Evolutionary conservation across 352 stramenopile species (phyloP).

Genomic region (Phytophthora constricta): DNA sequence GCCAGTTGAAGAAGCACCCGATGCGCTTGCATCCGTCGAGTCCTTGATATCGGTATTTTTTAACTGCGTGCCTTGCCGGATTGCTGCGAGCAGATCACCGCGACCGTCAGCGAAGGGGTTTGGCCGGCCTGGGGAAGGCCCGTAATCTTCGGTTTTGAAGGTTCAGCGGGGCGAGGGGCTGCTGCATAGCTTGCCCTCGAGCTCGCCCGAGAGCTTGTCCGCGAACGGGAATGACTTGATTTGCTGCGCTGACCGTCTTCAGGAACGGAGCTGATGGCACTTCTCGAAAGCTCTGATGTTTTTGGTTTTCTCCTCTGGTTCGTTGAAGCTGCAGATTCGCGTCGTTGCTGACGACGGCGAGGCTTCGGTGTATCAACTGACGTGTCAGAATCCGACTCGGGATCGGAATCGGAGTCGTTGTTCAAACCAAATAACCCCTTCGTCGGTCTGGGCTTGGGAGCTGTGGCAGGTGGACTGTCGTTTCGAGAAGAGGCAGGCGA

Average conservation of each 20-base stretch:
- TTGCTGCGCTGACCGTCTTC: conserved; percentile 25
- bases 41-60: conserved; percentile 42
- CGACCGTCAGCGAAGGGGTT: conserved; percentile 74
- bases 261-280: conserved; percentile 21
- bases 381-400: conserved; percentile 58
- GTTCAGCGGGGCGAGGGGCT: conserved; percentile 21
- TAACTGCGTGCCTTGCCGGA: conserved; percentile 69
- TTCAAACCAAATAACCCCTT: conserved; percentile 62
- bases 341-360: conserved; percentile 17
- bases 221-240: conserved; percentile 34
- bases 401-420: conserved; percentile 65
- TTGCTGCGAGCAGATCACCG: conserved; percentile 79
- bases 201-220: conserved; percentile 44
- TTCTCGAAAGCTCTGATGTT: conserved; percentile 34
- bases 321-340: conserved; percentile 31
- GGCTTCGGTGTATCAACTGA: conserved; percentile 39
- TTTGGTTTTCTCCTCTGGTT: conserved; percentile 30
- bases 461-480: conserved; percentile 15
- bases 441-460: conserved; percentile 28
- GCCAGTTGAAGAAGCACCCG: conserved; percentile 21
- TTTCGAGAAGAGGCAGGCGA: conserved; percentile 25
- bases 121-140: conserved; percentile 59
- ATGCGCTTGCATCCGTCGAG: conserved; percentile 5
- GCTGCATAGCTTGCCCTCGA: conserved; percentile 41
- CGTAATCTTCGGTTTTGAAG: conserved; percentile 38